Evolutionary conservation across 768 basidiomycete genomes (phyloP), one percentile per base, ranked within the genome.

Genomic region (Hemileccinum rubropunctum): DNA sequence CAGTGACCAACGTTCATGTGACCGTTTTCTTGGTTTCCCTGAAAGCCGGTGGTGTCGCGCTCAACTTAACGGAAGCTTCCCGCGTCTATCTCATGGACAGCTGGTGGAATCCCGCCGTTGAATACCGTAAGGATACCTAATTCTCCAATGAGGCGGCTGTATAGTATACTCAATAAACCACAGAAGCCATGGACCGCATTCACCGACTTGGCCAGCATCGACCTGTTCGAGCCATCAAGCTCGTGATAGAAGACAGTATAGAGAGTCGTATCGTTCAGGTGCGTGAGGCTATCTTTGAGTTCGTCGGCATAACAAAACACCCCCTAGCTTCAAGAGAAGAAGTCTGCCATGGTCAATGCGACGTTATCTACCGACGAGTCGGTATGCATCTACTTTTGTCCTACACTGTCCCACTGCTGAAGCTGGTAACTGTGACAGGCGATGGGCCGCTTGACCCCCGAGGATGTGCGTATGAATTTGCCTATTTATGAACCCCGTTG

Each of bases 61-160:
- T 95, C 43, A 94, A 94, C 64, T 67, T 94, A 58, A 92, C 91
- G 0, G 91, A 91, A 66, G 94, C 94, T 0, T 92, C 90, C 30
- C 88, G 91, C 23, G 93, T 97, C 17, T 95, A 92, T 68, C 79
- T 97, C 61, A 95, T 98, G 93, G 95, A 95, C 65, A 90, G 88
- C 57, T 95, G 92, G 92, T 95, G 95, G 95, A 98, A 98, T 64
- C 95, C 95, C 7, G 93, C 93, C n/a, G 85, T 90, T 46, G 89
- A 90, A 72, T 91, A 79, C 61, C 88, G 88, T 90, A 66, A 72
- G 88, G 76, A 18, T 14, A 36, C 27, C 15, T 28, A 8, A 41
- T 7, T 45, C 43, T 23, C 11, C 36, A 17, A 28, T 15, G 33
- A 41, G 36, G 26, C 36, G 21, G 30, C 36, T 36, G 10, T 11